Evolutionary conservation across 441 rosid species (phyloP).

Genomic region (Bocquillonia castaneifolia): DNA sequence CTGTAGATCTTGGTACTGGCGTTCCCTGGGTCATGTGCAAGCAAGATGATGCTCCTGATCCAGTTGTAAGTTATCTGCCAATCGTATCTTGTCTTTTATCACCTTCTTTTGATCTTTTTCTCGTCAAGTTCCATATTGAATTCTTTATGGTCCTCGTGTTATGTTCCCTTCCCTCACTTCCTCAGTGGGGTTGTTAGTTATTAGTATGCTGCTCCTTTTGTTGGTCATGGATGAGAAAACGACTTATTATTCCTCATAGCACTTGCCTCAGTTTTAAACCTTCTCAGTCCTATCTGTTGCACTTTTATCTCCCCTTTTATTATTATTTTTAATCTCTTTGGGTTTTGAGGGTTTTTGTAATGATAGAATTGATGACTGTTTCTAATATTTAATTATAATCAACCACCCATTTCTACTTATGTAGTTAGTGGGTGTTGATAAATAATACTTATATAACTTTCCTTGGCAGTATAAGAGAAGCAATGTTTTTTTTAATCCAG

Average conservation of each 20-base stretch:
- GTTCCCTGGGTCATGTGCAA: conserved; percentile 99
- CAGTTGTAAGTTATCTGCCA: conserved; percentile 51
- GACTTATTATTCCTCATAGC: conserved; percentile 30
- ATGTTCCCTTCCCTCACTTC: conserved; percentile 19
- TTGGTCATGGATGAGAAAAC: conserved; percentile 29
- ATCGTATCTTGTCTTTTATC: conserved; percentile 12
- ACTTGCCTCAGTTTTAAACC: conserved; percentile 33
- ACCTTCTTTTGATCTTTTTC: conserved; percentile 8
- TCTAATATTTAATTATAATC: conserved; percentile 16
- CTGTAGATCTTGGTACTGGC: conserved; percentile 83
- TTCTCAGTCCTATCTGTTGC: conserved; percentile 24
- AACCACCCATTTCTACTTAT: conserved; percentile 9
- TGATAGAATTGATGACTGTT: conserved; percentile 21
- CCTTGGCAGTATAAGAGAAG: conserved; percentile 10
- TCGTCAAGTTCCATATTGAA: conserved; percentile 21
- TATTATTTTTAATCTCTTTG: conserved; percentile 9
- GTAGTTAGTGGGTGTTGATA: conserved; percentile 12
- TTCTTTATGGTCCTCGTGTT: conserved; percentile 26
- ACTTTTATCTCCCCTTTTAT: conserved; percentile 10
- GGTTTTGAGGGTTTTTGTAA: conserved; percentile 11
- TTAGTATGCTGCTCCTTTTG: conserved; percentile 16
- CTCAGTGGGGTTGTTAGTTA: conserved; percentile 31
- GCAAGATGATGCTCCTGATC: conserved; percentile 97
- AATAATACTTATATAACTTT: conserved; percentile 8
- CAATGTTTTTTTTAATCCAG: conserved; percentile 14